Evolutionary conservation across 352 stramenopile genomes (phyloP), one percentile per base, ranked within the genome.

Genomic region (Globisporangium uncinulatum): DNA sequence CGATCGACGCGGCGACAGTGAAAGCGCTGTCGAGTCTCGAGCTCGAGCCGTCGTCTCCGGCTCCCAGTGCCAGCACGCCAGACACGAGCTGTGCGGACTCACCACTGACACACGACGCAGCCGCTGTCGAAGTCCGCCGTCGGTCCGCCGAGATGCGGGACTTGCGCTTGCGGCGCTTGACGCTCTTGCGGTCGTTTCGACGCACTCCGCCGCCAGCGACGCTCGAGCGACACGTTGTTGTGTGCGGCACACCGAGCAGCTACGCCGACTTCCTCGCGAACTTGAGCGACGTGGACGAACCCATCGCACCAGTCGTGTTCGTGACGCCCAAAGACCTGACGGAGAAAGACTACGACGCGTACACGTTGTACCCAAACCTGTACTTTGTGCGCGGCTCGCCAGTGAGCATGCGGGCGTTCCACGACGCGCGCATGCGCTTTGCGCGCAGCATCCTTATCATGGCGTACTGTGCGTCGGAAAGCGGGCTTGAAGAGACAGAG

Each of bases 331-430:
- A 62, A 9, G 67, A 70, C 4, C 52, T 89, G 44, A 77, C 48
- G 2, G 78, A 84, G 32, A 78, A 74, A 32, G 78, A 89, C 50
- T 61, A 76, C 4, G 55, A 67, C 20, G 69, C 68, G 0, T 79
- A 80, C 47, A 53, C 75, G 36, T 53, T 81, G 29, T 64, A 83
- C 47, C 65, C 73, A n/a, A 56, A 71, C 0, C 44, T 92, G 4
- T 92, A 80, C 60, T 92, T 89, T 56, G 74, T 92, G 0, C 74
- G 74, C 1, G 79, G 81, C 0, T 92, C 81, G 14, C 75, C 81
- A 0, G 68, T 92, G 8, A 86, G 66, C 47, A 83, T 85, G 66
- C 61, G 73, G 9, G 69, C 76, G 0, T 84, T 89, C 29, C 63
- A 86, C 15, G 69, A 73, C 13, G 66, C 81, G 44, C 67, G 77